A percentile compares a stretch with the other conserved stretches of the same genome.
phyloP scores from a whole-genome alignment of 495 filamentous ascomycete genomes.

The Talaromyces nanjingensis region DNA sequence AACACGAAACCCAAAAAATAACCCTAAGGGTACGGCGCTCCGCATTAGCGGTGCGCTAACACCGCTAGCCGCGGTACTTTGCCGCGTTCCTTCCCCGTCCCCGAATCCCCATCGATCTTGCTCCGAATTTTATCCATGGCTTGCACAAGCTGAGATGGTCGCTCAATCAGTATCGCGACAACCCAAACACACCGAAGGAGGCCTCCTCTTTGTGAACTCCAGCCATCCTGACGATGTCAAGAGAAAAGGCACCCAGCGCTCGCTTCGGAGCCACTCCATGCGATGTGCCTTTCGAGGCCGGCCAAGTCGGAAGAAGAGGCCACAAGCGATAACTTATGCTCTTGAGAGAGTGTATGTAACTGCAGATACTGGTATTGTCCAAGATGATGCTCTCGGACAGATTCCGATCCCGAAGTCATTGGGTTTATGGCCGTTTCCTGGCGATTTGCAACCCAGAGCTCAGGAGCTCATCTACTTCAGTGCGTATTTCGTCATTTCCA shows the following conservation, averaged over 20 bases:
- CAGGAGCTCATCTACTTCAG: slow-evolving; percentile 14
- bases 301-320: neutral
- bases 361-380: neutral
- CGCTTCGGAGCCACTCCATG: slow-evolving; percentile 14
- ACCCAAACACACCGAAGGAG: neutral
- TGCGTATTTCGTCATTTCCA: neutral
- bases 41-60: neutral
- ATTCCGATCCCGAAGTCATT: slow-evolving; percentile 1
- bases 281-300: slow-evolving; percentile 11
- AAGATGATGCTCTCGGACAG: neutral
- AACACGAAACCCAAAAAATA: neutral
- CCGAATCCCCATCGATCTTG: neutral
- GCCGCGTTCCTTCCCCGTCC: neutral
- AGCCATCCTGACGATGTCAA: slow-evolving; percentile 9
- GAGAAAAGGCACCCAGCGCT: slow-evolving; percentile 9
- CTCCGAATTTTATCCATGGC: neutral
- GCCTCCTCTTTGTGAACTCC: slow-evolving; percentile 9
- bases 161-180: neutral
- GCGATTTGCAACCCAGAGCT: slow-evolving; percentile 9
- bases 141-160: neutral
- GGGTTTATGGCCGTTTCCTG: slow-evolving; percentile 8
- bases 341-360: neutral
- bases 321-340: slow-evolving; percentile 8
- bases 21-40: neutral
- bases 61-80: neutral